phyloP scores from a whole-genome alignment of 768 basidiomycete species.

The Mycena epipterygia region DNA sequence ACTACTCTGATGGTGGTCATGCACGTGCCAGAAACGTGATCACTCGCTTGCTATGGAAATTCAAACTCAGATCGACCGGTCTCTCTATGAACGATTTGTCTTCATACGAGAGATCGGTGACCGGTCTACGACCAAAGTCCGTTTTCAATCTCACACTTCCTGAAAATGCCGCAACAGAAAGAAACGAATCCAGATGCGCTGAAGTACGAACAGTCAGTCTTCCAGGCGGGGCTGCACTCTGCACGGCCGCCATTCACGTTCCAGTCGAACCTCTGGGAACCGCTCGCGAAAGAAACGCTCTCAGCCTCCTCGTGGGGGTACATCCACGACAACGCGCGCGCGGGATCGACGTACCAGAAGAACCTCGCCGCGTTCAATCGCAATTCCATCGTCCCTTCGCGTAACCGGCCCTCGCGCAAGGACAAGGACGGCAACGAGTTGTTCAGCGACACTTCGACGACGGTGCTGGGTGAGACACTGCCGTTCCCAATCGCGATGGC shows the following conservation, averaged over 20 bases:
- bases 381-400: constrained; percentile 64
- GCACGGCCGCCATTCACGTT: constrained; percentile 16
- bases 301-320: constrained; percentile 44
- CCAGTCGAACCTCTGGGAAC: not conserved
- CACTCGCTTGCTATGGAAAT: too few relatives aligned
- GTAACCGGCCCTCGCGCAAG: not conserved
- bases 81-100: too few relatives aligned
- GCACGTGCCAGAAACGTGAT: too few relatives aligned
- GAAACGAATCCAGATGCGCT: not conserved
- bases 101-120: too few relatives aligned
- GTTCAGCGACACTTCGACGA: constrained; percentile 45
- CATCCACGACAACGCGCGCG: constrained; percentile 67
- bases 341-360: constrained; percentile 58
- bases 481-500: constrained; percentile 52
- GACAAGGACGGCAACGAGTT: not conserved
- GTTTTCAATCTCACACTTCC: too few relatives aligned
- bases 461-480: constrained; percentile 59
- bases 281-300: not conserved
- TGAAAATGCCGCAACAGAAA: too few relatives aligned
- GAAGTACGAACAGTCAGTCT: constrained; percentile 11
- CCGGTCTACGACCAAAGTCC: too few relatives aligned
- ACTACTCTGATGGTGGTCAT: too few relatives aligned
- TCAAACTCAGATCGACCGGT: too few relatives aligned
- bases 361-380: constrained; percentile 61
- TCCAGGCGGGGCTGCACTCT: constrained; percentile 12